Base-by-base conservation (phyloP, 805 yeast genomes). In the Torulaspora quercuum region DNA sequence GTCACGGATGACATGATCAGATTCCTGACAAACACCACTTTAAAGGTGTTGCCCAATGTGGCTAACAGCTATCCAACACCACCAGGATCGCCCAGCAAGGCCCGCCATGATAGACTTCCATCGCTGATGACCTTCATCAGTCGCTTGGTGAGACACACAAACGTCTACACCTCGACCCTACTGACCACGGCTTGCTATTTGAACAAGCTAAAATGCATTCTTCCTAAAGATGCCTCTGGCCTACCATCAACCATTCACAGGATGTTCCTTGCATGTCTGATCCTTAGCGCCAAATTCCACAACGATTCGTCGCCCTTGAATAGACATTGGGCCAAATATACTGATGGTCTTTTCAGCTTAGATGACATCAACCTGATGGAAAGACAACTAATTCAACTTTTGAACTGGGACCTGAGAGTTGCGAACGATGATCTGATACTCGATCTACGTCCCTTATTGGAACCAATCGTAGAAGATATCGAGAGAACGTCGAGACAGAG, bases 281-380 rank as follows among this genome's bases (percentile, higher is more conserved):
- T 83, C 41, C 67, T 83, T 44, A 75, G 86, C 11, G 75, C 87
- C 30, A 83, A 83, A 58, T 78, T 69, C 61, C 82, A 80, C 67
- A 82, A 83, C 61, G 94, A 83, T 56, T 76, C 82, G 5, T 77
- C 85, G 8, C 88, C 90, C 43, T 78, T 80, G 53, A 83, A 83
- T 62, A 68, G 69, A 47, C 88, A 82, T 59, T 83, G 94, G 94
- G 78, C 86, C 25, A 74, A 72, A 49, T 80, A 80, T 61, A 80
- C 90, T 5, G 88, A 82, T 51, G 87, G 85, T 2, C 67, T 83
- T 26, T 82, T 83, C 62, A 65, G 69, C 30, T 61, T 71, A 37
- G 77, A 77, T 45, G 94, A 83, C 57, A 76, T 83, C 46, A 82
- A 82, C 59, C 66, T 82, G 44, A 83, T 83, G 88, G 94, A 83